phyloP scores from a whole-genome alignment of 805 yeast genomes.

The Yamadazyma akitaensis region DNA sequence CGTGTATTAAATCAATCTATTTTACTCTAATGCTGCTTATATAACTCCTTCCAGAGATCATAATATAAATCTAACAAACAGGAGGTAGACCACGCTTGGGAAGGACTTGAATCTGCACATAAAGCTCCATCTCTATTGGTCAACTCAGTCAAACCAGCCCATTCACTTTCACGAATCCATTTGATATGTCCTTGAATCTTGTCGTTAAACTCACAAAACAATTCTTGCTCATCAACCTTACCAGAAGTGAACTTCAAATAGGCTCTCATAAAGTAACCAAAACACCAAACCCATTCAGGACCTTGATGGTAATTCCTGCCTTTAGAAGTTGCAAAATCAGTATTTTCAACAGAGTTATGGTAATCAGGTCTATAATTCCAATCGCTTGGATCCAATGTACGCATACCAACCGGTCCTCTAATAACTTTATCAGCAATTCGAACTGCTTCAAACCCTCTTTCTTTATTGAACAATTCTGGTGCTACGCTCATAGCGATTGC shows the following conservation, averaged over 20 bases:
- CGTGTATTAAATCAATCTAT: too few relatives aligned
- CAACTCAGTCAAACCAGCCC: slow-evolving; percentile 94
- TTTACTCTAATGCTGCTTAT: neutral
- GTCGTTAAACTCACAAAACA: slow-evolving; percentile 47
- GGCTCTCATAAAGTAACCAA: slow-evolving; percentile 86
- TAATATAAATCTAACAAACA: slow-evolving; percentile 77
- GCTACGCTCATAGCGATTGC: slow-evolving; percentile 93
- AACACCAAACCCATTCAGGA: slow-evolving; percentile 97
- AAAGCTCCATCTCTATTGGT: slow-evolving; percentile 83
- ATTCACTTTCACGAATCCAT: slow-evolving; percentile 72
- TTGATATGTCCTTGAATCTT: slow-evolving; percentile 61
- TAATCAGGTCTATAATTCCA: slow-evolving; percentile 90
- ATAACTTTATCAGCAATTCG: slow-evolving; percentile 66
- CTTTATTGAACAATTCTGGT: slow-evolving; percentile 77
- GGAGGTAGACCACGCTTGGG: slow-evolving; percentile 96
- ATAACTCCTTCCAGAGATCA: slow-evolving; percentile 47
- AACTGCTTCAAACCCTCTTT: slow-evolving; percentile 62
- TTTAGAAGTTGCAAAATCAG: slow-evolving; percentile 87
- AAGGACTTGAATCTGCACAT: slow-evolving; percentile 86
- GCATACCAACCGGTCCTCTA: slow-evolving; percentile 89
- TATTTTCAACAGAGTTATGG: slow-evolving; percentile 71
- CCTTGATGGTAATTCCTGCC: slow-evolving; percentile 98
- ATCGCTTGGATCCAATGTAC: slow-evolving; percentile 90
- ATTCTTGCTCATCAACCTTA: slow-evolving; percentile 36
- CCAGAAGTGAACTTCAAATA: slow-evolving; percentile 51